Percentiles rank a stretch among this genome's conserved stretches.
Conservation (phyloP, 2,329 filamentous ascomycete species). For the Elsinoe ampelina region DNA sequence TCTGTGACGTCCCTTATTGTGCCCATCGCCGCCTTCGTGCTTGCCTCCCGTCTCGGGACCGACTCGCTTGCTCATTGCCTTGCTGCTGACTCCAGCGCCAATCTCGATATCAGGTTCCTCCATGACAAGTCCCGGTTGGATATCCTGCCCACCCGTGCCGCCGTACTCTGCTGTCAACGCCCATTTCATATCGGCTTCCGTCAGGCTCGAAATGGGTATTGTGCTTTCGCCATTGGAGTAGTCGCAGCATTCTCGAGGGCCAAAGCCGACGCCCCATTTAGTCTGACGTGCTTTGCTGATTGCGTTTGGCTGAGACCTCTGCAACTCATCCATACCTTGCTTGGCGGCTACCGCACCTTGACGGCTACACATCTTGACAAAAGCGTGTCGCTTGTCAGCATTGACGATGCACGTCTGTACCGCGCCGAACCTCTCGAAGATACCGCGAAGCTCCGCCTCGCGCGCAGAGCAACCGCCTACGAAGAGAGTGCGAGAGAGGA, state of each 20-base stretch:
- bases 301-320: constrained; percentile 62
- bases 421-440: constrained; percentile 73
- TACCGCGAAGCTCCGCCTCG: constrained; percentile 68
- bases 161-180: constrained; percentile 89
- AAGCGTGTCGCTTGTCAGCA: constrained; percentile 93
- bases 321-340: constrained; percentile 85
- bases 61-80: constrained; percentile 41
- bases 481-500: constrained; percentile 88
- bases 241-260: constrained; percentile 92
- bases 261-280: constrained; percentile 95
- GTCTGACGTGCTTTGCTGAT: constrained; percentile 63
- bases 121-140: constrained; percentile 76
- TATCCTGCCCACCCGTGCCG: constrained; percentile 73
- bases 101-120: constrained; percentile 99
- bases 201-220: constrained; percentile 85
- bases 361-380: constrained; percentile 95
- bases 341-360: constrained; percentile 76
- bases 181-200: constrained; percentile 96
- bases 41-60: constrained; percentile 25
- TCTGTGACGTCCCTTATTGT: constrained; percentile 17
- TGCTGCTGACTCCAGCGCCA: constrained; percentile 90
- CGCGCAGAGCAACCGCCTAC: constrained; percentile 79
- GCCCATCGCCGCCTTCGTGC: constrained; percentile 24
- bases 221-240: constrained; percentile 86
- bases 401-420: constrained; percentile 99